Evolutionary conservation across 2,329 filamentous ascomycete species (phyloP).

Genomic region (Trichoderma lentiforme): DNA sequence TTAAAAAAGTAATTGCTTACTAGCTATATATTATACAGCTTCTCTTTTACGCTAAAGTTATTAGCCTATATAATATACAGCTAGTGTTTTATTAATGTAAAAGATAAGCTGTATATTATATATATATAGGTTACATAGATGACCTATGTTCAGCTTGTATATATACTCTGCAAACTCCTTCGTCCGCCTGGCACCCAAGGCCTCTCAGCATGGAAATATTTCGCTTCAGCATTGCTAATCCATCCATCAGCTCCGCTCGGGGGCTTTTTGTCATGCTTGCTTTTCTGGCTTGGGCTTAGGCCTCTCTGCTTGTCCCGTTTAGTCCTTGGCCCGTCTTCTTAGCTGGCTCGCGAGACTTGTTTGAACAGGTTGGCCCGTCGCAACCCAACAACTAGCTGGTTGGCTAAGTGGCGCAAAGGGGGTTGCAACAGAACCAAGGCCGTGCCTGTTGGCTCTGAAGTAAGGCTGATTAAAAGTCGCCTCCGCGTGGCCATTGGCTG

Average conservation of each 20-base stretch:
- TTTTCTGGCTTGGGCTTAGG: constrained; percentile 3
- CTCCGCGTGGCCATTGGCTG: background rate
- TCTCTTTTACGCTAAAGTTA: too few relatives aligned
- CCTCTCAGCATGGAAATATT: background rate
- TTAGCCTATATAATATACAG: too few relatives aligned
- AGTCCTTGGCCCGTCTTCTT: background rate
- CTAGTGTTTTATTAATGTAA: too few relatives aligned
- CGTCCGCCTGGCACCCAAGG: background rate
- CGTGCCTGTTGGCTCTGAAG: background rate
- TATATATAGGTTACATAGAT: too few relatives aligned
- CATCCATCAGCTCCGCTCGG: background rate
- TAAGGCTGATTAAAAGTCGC: background rate
- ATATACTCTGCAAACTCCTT: background rate
- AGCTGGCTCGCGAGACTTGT: background rate
- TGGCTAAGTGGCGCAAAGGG: background rate
- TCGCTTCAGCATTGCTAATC: background rate
- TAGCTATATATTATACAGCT: too few relatives aligned
- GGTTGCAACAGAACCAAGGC: background rate
- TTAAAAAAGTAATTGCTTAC: too few relatives aligned
- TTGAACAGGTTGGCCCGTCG: background rate
- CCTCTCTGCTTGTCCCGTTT: background rate
- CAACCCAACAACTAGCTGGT: background rate
- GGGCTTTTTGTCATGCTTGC: constrained; percentile 1
- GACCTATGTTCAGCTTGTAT: too few relatives aligned
- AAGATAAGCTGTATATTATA: too few relatives aligned